Percentiles rank a stretch among this genome's conserved stretches.
Conservation (phyloP, 495 filamentous ascomycete species). For the Penicillium steckii region DNA sequence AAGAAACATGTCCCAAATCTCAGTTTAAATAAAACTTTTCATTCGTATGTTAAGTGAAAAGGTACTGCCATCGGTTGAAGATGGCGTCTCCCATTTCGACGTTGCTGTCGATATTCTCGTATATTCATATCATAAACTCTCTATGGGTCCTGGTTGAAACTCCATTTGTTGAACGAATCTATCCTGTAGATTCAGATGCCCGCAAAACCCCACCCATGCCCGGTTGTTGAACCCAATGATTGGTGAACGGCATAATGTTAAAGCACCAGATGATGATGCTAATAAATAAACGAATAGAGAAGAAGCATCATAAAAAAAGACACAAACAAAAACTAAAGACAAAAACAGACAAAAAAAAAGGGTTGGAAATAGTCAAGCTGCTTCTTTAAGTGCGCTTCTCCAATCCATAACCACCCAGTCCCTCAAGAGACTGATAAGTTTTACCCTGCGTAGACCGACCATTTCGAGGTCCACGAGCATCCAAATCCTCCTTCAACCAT, state of each 20-base stretch:
- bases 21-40: too few relatives aligned
- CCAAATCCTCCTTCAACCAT: slow-evolving; percentile 84
- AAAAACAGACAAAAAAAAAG: slow-evolving; percentile 4
- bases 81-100: not conserved
- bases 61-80: not conserved
- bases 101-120: not conserved
- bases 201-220: slow-evolving; percentile 25
- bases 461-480: slow-evolving; percentile 74
- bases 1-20: too few relatives aligned
- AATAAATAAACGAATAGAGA: not conserved
- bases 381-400: slow-evolving; percentile 55
- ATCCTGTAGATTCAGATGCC: slow-evolving; percentile 21
- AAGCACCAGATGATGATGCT: too few relatives aligned
- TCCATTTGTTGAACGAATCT: slow-evolving; percentile 33
- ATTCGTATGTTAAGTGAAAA: not conserved
- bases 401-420: slow-evolving; percentile 78
- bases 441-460: slow-evolving; percentile 60
- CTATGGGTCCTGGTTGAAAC: slow-evolving; percentile 33
- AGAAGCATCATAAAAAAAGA: not conserved
- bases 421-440: slow-evolving; percentile 64
- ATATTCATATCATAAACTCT: slow-evolving; percentile 5
- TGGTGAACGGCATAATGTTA: slow-evolving; percentile 33
- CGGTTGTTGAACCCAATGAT: slow-evolving; percentile 29
- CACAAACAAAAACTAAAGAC: not conserved
- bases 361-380: not conserved